Evolutionary conservation across 1,139 yeast species (phyloP).

Genomic region (Magnusiomyces paraingens): DNA sequence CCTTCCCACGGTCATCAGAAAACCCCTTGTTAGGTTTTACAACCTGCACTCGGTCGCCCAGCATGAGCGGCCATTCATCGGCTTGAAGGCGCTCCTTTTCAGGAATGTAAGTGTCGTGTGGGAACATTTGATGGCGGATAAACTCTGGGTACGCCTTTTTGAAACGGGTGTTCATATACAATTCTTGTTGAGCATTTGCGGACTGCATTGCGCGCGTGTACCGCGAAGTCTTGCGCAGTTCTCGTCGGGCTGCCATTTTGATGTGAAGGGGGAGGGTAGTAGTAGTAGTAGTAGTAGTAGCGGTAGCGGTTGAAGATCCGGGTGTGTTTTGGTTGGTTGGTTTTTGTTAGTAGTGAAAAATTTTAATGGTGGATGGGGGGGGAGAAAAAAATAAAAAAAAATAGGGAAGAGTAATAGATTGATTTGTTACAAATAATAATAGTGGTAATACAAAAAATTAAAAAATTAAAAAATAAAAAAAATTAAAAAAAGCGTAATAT

Average conservation of each 20-base stretch:
- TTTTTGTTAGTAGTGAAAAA: too few relatives aligned
- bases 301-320: too few relatives aligned
- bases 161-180: conserved; percentile 15
- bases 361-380: too few relatives aligned
- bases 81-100: conserved; percentile 38
- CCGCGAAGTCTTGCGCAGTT: not conserved
- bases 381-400: not conserved
- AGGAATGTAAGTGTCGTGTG: conserved; percentile 27
- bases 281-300: not conserved
- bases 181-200: conserved; percentile 11
- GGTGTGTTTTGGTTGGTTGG: too few relatives aligned
- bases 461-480: too few relatives aligned
- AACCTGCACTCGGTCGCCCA: conserved; percentile 62
- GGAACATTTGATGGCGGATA: conserved; percentile 7
- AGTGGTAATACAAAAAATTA: too few relatives aligned
- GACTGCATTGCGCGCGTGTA: not conserved
- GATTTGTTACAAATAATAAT: not conserved
- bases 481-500: too few relatives aligned
- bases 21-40: conserved; percentile 44
- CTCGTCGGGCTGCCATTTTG: not conserved
- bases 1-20: conserved; percentile 52
- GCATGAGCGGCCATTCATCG: conserved; percentile 46
- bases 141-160: conserved; percentile 21
- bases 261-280: not conserved
- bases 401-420: not conserved